phyloP scores from a whole-genome alignment of 2,329 filamentous ascomycete species.

The Madurella mycetomatis region DNA sequence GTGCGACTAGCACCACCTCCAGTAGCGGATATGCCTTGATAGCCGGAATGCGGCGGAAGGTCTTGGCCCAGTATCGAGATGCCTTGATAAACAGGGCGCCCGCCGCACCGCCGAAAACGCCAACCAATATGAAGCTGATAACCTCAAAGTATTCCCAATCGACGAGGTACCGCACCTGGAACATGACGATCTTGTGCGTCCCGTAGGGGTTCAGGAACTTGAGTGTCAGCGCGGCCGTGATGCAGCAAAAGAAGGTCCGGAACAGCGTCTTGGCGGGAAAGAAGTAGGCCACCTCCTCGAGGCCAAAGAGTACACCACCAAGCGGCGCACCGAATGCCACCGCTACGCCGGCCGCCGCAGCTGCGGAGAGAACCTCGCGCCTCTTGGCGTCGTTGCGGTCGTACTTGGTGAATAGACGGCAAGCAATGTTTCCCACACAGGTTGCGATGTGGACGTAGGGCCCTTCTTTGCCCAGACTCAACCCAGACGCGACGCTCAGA shows the following conservation, averaged over 20 bases:
- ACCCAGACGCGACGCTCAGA: slow-evolving; percentile 83
- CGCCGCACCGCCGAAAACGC: slow-evolving; percentile 74
- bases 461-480: slow-evolving; percentile 90
- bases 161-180: slow-evolving; percentile 82
- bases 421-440: slow-evolving; percentile 91
- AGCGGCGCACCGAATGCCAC: slow-evolving; percentile 89
- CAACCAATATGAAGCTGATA: slow-evolving; percentile 76
- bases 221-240: slow-evolving; percentile 81
- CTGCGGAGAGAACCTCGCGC: slow-evolving; percentile 88
- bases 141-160: slow-evolving; percentile 97
- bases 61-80: slow-evolving; percentile 81
- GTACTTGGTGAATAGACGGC: slow-evolving; percentile 91
- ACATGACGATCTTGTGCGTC: slow-evolving; percentile 93
- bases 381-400: slow-evolving; percentile 91
- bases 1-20: slow-evolving; percentile 82
- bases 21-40: slow-evolving; percentile 82
- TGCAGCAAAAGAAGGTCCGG: slow-evolving; percentile 97
- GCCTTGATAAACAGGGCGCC: slow-evolving; percentile 97
- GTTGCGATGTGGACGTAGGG: slow-evolving; percentile 97
- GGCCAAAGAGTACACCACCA: slow-evolving; percentile 83
- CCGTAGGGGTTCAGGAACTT: slow-evolving; percentile 97
- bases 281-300: slow-evolving; percentile 96
- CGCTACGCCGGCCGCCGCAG: slow-evolving; percentile 84
- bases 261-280: slow-evolving; percentile 97
- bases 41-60: slow-evolving; percentile 72